Base-by-base conservation (phyloP, 1,284 basidiomycete genomes). In the Rhodotorula sp. region DNA sequence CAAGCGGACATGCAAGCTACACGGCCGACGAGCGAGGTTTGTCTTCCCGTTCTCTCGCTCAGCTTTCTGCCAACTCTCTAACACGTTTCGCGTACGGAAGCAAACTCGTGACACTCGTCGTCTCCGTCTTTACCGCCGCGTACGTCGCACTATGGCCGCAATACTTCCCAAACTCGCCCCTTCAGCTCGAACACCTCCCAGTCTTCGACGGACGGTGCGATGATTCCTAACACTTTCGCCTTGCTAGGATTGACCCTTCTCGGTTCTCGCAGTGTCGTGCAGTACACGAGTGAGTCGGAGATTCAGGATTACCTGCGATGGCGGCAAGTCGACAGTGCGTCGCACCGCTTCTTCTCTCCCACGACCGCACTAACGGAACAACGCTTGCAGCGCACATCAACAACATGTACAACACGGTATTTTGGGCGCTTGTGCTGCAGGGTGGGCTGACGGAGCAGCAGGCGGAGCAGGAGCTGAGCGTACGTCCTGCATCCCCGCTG, bases 351-450 rank as follows among this genome's bases (percentile, higher is more conserved):
- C 22, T 22, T 12, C 19, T 51, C 10, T 72, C 67, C 34, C 15
- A 2, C 0, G 17, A 1, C 4, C 32, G 13, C 5, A 3, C 17
- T 17, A n/a, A 27, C 13, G n/a, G n/a, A 25, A 13, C 17, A 70
- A 68, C 48, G 71, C 71, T 41, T 25, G 12, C 79, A 97, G 94
- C 97, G 0, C 97, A 99, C 81, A 92, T 99, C 81, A 99, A 99
- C 82, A 99, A 98, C 80, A 84, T 99, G 34, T 96, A 99, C 84
- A 99, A 99, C 79, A 98, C 97, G 0, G 85, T 85, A 0, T 99
- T 98, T 81, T 99, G 96, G 97, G 91, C 94, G 0, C 85, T 99
- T 17, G 88, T 98, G 0, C 88, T 91, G 55, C 85, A 90, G 77
- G 91, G 89, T 15, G 90, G 89, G 0, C 83, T 90, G 79, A 89